phyloP scores from a whole-genome alignment of 345 rosid species.

The Salix purpurea region DNA sequence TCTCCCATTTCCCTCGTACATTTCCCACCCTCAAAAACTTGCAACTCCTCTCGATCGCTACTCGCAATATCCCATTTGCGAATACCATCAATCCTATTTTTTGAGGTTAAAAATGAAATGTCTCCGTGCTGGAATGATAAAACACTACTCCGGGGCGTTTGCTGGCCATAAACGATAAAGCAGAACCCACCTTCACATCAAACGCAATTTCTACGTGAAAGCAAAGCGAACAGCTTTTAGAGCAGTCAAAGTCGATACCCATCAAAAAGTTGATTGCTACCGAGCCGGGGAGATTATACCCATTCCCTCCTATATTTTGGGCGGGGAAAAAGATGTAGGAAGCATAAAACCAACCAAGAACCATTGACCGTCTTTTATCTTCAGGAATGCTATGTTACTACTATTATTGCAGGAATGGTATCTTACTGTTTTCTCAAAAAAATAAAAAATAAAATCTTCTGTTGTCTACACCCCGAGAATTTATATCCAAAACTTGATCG shows the following conservation, averaged over 20 bases:
- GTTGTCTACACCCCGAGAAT: neutral
- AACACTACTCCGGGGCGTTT: neutral
- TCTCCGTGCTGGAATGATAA: too few relatives aligned
- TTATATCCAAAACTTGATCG: neutral
- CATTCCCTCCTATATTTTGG: neutral
- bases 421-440: too few relatives aligned
- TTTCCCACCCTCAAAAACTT: neutral
- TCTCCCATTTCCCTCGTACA: neutral
- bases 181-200: neutral
- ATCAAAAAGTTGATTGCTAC: neutral
- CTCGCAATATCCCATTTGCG: neutral
- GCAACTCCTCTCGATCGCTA: neutral
- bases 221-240: neutral
- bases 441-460: too few relatives aligned
- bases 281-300: neutral
- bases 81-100: neutral
- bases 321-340: neutral
- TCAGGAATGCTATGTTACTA: neutral
- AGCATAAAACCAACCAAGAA: neutral
- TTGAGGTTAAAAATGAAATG: neutral
- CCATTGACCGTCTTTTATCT: neutral
- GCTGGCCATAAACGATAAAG: neutral
- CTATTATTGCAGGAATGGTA: neutral
- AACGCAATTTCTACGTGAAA: neutral
- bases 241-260: neutral